Evolutionary conservation across 2,329 filamentous ascomycete genomes (phyloP).

Genomic region (Ascochyta rabiei): DNA sequence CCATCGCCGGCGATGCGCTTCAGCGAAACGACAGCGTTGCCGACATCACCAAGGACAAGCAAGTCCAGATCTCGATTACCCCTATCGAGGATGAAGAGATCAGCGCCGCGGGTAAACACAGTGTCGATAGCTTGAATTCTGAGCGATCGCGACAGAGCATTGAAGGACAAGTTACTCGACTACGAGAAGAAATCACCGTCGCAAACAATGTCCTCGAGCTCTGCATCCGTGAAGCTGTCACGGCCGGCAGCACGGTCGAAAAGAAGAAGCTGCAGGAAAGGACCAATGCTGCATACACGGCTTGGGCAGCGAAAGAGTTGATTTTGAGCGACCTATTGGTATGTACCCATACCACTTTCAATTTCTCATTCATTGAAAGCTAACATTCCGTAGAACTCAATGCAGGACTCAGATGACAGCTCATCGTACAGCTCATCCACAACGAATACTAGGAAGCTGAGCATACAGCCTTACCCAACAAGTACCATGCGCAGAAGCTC

Average conservation of each 20-base stretch:
- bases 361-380: neutral
- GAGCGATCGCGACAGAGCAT: conserved; percentile 8
- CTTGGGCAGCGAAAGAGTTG: conserved; percentile 15
- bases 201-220: conserved; percentile 15
- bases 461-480: conserved; percentile 15
- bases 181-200: conserved; percentile 11
- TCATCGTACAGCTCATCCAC: conserved; percentile 14
- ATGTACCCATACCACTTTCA: neutral
- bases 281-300: conserved; percentile 16
- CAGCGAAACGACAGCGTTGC: conserved; percentile 14
- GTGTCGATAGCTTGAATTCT: conserved; percentile 10
- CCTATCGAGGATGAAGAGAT: conserved; percentile 15
- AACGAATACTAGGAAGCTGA: conserved; percentile 1
- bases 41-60: conserved; percentile 11
- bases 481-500: conserved; percentile 12
- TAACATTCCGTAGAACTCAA: conserved; percentile 5
- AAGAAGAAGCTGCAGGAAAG: conserved; percentile 16
- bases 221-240: conserved; percentile 16
- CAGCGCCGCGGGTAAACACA: conserved; percentile 11
- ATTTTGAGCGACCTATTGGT: conserved; percentile 13
- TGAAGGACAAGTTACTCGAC: conserved; percentile 8
- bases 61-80: conserved; percentile 12
- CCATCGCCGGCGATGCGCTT: conserved; percentile 17
- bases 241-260: conserved; percentile 7
- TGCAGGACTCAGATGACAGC: conserved; percentile 16